A percentile compares a stretch with the other conserved stretches of the same genome.
Evolutionary conservation across 1,284 basidiomycete species (phyloP).

Genomic region (Erythrobasidium hasegawianum): DNA sequence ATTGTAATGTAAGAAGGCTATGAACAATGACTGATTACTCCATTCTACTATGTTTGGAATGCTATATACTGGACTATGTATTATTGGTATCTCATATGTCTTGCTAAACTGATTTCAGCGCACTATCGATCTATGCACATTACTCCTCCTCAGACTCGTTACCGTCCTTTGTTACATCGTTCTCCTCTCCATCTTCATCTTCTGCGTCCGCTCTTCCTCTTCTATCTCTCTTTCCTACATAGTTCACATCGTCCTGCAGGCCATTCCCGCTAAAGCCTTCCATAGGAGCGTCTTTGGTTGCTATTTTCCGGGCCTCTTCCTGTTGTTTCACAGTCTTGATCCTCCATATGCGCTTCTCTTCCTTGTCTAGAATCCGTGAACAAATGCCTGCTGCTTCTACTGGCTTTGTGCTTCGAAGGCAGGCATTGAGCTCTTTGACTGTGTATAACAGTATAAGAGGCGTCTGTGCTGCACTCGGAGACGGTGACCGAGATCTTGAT

Average conservation of each 20-base stretch:
- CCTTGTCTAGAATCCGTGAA: slow-evolving; percentile 7
- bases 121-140: background rate
- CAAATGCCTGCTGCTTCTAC: slow-evolving; percentile 26
- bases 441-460: slow-evolving; percentile 23
- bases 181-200: slow-evolving; percentile 5
- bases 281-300: slow-evolving; percentile 27
- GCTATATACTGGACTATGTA: background rate
- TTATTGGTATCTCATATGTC: background rate
- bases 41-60: background rate
- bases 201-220: slow-evolving; percentile 5
- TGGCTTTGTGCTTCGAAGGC: background rate
- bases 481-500: slow-evolving; percentile 17
- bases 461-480: slow-evolving; percentile 18
- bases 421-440: slow-evolving; percentile 10
- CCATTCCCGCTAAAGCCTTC: slow-evolving; percentile 35
- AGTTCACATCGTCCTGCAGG: background rate
- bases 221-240: slow-evolving; percentile 20
- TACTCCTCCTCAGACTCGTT: slow-evolving; percentile 5
- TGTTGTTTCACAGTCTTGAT: slow-evolving; percentile 7
- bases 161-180: background rate
- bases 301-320: slow-evolving; percentile 1
- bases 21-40: background rate
- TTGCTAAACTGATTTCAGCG: background rate
- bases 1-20: background rate
- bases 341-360: slow-evolving; percentile 12